Conservation (phyloP, 305 asterid species). For the Fraxinus latifolia region DNA sequence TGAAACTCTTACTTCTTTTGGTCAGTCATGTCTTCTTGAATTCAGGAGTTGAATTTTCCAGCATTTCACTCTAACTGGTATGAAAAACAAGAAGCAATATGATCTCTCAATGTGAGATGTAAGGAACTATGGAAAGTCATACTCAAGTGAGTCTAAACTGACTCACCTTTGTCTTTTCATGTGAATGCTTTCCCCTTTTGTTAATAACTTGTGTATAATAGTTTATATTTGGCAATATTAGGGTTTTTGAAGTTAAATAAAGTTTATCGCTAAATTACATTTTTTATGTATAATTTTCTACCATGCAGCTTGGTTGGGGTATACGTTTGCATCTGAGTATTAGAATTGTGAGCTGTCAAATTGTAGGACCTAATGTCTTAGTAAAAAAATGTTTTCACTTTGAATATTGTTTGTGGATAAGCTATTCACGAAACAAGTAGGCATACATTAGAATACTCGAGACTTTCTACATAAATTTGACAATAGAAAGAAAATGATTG, state of each 20-base stretch:
- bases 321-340: not conserved
- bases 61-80: slow-evolving; percentile 57
- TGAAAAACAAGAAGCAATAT: slow-evolving; percentile 68
- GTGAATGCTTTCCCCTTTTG: slow-evolving; percentile 10
- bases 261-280: not conserved
- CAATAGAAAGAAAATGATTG: not conserved
- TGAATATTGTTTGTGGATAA: not conserved
- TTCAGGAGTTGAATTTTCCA: slow-evolving; percentile 55
- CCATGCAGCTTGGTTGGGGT: not conserved
- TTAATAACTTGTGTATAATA: not conserved
- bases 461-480: not conserved
- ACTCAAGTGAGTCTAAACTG: slow-evolving; percentile 57
- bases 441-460: not conserved
- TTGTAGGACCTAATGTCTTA: not conserved
- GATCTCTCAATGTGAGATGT: slow-evolving; percentile 65
- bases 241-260: not conserved
- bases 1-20: not conserved
- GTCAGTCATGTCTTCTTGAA: slow-evolving; percentile 31
- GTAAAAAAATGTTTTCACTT: not conserved
- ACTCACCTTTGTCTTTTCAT: slow-evolving; percentile 20
- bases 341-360: not conserved
- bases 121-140: slow-evolving; percentile 57
- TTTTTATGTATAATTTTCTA: not conserved
- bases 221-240: not conserved
- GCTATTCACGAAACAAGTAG: not conserved